Percentiles rank a stretch among this genome's conserved stretches.
Conservation (phyloP, 2,329 filamentous ascomycete species). For the Colletotrichum musae region DNA sequence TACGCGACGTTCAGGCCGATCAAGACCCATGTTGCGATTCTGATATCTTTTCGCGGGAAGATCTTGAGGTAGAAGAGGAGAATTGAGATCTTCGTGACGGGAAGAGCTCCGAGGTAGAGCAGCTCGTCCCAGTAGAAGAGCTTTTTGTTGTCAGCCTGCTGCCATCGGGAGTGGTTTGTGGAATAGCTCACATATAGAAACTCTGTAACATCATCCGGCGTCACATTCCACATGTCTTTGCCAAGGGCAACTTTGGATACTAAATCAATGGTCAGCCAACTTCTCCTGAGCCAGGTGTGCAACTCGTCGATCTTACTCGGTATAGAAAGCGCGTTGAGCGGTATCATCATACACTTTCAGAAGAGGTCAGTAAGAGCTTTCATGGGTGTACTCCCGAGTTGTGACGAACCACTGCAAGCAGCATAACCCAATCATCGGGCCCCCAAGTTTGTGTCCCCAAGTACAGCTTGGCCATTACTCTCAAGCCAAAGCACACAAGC, state of each 20-base stretch:
- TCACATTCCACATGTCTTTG: slow-evolving; percentile 55
- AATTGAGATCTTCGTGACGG: slow-evolving; percentile 50
- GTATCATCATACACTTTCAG: slow-evolving; percentile 30
- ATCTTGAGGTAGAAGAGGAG: slow-evolving; percentile 52
- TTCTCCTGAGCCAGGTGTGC: no score
- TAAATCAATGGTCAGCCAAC: slow-evolving; percentile 43
- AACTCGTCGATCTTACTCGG: slow-evolving; percentile 7
- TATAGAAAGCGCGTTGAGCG: slow-evolving; percentile 27
- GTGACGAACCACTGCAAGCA: slow-evolving; percentile 49
- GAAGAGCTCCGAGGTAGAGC: slow-evolving; percentile 50
- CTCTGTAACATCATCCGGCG: slow-evolving; percentile 44
- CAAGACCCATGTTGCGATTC: slow-evolving; percentile 44
- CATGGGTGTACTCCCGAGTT: no score
- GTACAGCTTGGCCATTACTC: slow-evolving; percentile 47
- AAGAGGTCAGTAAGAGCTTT: slow-evolving; percentile 13
- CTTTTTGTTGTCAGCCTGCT: slow-evolving; percentile 38
- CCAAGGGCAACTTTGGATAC: slow-evolving; percentile 51
- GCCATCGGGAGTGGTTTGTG: accelerated
- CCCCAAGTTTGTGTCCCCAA: slow-evolving; percentile 49
- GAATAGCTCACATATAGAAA: slow-evolving; percentile 48
- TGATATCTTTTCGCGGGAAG: slow-evolving; percentile 49
- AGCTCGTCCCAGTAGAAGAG: slow-evolving; percentile 48
- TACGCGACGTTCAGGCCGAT: slow-evolving; percentile 45
- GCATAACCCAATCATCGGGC: slow-evolving; percentile 58
- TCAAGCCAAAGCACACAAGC: slow-evolving; percentile 48